Evolutionary conservation across 176 grass and related monocot genomes (phyloP).

Genomic region (Musa beccarii): DNA sequence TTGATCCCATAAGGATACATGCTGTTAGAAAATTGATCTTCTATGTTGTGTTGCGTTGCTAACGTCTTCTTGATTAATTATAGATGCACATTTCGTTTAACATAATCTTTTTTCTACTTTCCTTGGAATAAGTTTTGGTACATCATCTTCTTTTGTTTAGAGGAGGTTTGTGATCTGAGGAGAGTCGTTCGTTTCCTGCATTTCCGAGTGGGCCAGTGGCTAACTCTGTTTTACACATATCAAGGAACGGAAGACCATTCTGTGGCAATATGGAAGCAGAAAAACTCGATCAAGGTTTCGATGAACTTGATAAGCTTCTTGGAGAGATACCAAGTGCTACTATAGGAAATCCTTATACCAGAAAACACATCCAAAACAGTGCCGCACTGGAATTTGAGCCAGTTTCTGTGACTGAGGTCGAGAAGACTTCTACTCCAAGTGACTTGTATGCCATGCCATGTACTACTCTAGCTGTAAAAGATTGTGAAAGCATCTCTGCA

Average conservation of each 20-base stretch:
- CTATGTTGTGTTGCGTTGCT: too few relatives aligned
- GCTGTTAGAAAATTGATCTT: too few relatives aligned
- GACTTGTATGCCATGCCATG: neutral
- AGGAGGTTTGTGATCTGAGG: neutral
- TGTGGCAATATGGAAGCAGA: slow-evolving; percentile 18
- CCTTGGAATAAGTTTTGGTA: too few relatives aligned
- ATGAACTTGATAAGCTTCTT: slow-evolving; percentile 26
- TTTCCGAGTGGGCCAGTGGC: neutral
- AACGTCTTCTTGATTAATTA: too few relatives aligned
- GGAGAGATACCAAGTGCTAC: slow-evolving; percentile 20
- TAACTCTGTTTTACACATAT: neutral
- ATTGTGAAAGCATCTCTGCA: neutral
- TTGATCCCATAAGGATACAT: too few relatives aligned
- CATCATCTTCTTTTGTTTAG: too few relatives aligned
- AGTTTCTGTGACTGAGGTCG: neutral
- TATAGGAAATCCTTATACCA: slow-evolving; percentile 3
- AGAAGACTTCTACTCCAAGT: neutral
- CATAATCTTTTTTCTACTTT: too few relatives aligned
- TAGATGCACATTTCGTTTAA: too few relatives aligned
- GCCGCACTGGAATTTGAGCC: neutral
- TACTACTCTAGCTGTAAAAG: neutral
- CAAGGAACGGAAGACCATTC: neutral
- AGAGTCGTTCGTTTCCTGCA: neutral
- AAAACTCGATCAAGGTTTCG: slow-evolving; percentile 15
- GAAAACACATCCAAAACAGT: neutral